Evolutionary conservation across 768 basidiomycete genomes (phyloP), one percentile per base, ranked within the genome.

Genomic region (Pleurotus tuber-regium): DNA sequence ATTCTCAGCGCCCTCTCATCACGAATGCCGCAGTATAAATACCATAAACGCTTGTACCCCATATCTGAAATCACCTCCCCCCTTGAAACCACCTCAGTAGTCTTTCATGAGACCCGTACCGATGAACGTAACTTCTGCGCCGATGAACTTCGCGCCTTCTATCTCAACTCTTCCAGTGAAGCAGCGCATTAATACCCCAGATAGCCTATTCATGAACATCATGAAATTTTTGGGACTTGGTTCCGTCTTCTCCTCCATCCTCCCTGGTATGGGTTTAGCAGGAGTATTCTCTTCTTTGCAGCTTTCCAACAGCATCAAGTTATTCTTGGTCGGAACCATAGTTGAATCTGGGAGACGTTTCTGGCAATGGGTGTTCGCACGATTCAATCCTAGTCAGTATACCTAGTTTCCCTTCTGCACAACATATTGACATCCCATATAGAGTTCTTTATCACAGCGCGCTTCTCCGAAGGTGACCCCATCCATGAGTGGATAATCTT

Each of bases 401-500:
- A 14, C n/a, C n/a, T n/a, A n/a, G n/a, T n/a, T n/a, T n/a, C n/a
- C 24, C 50, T 48, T 11, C 36, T 23, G 38, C 11, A 25, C 33
- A 23, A 43, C 4, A 30, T 47, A 9, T 19, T 36, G 10, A 36
- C 26, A 11, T 11, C n/a, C 25, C 14, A 30, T 8, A 43, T 52
- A 78, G 77, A 72, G 50, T 74, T 70, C 47, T 71, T 66, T 2
- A 67, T 77, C 3, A 72, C 75, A 6, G 77, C 75, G 0, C 66
- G 69, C 28, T 78, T 80, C 54, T 61, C 63, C 11, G 66, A 75
- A 54, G 72, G 74, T 5, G 76, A 78, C 51, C 75, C 73, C 0
- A 65, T 73, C 2, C 77, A 75, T 53, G 77, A 79, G 43, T 80
- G 77, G 77, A 66, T 80, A 9, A 56, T 75, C 1, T 59, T 70